Conservation (phyloP, 768 basidiomycete genomes). For the Leccinum barrowsii region DNA sequence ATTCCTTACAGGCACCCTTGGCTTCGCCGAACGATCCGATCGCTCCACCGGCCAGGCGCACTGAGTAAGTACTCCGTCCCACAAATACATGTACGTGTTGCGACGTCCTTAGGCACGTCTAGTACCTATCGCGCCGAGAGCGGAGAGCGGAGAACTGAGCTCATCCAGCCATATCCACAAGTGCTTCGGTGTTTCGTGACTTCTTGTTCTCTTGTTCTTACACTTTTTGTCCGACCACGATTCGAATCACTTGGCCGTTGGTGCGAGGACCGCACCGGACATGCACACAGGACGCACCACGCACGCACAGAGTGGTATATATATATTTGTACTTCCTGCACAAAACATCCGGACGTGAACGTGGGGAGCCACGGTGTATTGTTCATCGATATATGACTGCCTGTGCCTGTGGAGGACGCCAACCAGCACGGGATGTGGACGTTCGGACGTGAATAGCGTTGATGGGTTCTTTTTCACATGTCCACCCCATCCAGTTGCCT, state of each 20-base stretch:
- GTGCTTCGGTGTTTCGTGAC: not conserved
- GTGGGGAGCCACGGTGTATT: conserved; percentile 8
- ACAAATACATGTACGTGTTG: not conserved
- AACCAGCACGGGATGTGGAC: not conserved
- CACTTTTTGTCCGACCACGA: not conserved
- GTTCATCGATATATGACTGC: not conserved
- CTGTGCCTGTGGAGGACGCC: not conserved
- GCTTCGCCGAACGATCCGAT: not conserved
- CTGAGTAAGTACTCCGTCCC: not conserved
- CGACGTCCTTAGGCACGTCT: not conserved
- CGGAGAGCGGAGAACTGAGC: not conserved
- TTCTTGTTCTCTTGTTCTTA: not conserved
- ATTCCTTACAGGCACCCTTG: not conserved
- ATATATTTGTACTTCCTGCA: not conserved
- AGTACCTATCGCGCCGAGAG: not conserved
- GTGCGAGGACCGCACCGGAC: not conserved
- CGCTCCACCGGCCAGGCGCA: not conserved
- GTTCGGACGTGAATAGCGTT: not conserved
- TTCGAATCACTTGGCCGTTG: not conserved
- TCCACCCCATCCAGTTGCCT: not conserved
- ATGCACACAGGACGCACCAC: not conserved
- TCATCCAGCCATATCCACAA: not conserved
- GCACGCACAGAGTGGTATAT: not conserved
- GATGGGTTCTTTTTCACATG: not conserved
- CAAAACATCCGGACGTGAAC: not conserved